A percentile compares a stretch with the other conserved stretches of the same genome.
These are phyloP conservation scores for Penicillium sp. DNA, from an alignment of 2,329 filamentous ascomycete genomes.

Conservation along the genomic window DNA sequence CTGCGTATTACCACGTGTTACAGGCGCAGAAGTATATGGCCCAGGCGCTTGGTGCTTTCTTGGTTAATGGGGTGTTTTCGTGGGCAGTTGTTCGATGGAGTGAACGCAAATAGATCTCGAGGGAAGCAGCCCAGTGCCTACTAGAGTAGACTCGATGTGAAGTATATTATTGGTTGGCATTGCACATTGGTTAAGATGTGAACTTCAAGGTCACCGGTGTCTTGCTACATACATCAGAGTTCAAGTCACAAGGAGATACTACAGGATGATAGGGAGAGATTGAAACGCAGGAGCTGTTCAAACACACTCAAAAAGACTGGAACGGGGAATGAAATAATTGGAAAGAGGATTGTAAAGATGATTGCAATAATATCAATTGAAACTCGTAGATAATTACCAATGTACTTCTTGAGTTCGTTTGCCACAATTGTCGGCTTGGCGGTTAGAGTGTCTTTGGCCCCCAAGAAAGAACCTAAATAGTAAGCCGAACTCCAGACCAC, in stretches of 20 bases:
- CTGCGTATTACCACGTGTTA: constrained; percentile 61
- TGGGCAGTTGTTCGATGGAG: constrained; percentile 27
- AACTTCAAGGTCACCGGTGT: neutral
- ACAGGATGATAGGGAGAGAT: neutral
- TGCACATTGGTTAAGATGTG: too few relatives aligned
- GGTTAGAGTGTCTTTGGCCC: neutral
- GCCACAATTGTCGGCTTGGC: constrained; percentile 12
- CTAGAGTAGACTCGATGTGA: too few relatives aligned
- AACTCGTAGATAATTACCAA: too few relatives aligned
- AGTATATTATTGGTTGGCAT: too few relatives aligned
- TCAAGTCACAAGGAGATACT: neutral
- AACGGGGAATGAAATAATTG: too few relatives aligned
- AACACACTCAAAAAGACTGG: neutral
- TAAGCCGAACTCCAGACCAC: constrained; percentile 4
- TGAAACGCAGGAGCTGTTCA: neutral
- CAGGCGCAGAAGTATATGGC: constrained; percentile 62
- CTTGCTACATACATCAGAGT: neutral
- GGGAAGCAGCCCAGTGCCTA: too few relatives aligned
- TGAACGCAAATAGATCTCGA: neutral
- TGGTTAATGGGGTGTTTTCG: constrained; percentile 48
- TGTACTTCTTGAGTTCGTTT: too few relatives aligned
- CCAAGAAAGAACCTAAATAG: constrained; percentile 2
- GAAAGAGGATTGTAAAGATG: too few relatives aligned
- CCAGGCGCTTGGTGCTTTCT: constrained; percentile 56
- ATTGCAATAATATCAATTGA: too few relatives aligned